Evolutionary conservation across 2,329 filamentous ascomycete species (phyloP), one percentile per base, ranked within the genome.

Genomic region (Colletotrichum sojae): DNA sequence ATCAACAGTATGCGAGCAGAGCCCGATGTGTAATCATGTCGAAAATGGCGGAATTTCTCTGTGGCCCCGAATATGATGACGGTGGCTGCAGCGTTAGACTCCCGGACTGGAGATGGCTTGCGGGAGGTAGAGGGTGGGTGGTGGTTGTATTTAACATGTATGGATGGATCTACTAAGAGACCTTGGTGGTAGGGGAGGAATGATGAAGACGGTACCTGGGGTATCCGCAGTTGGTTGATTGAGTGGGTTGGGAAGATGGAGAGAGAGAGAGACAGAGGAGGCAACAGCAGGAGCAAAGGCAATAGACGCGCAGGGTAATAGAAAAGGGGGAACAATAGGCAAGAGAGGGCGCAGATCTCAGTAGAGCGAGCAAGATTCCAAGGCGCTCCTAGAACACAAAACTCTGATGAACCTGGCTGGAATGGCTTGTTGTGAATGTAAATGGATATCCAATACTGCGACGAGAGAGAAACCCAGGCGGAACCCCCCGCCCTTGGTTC

Each of bases 141-240:
- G 65, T 56, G 49, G 55, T 51, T 46, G 62, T 69, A 56, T 69
- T 66, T 66, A 69, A 65, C n/a, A 55, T 49, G 43, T 18, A 54
- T 46, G 59, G 49, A 62, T 53, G 59, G 49, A 62, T 53, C 59
- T 54, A 43, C 58, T 36, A 31, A 18, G 58, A 52, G 18, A 25
- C 20, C 45, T 46, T 31, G 46, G 18, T 22, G 45, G 36, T 58
- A 6, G 20, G 13, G 9, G 27, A 52, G 25, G 31, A 36, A 36
- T 36, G 31, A 36, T 36, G 31, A 36, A 36, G 31, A 2, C 31
- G 31, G 31, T 36, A 36, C 31, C 31, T 36, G 31, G 31, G 31
- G 56, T 59, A 59, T 49, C 56, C 56, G 56, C 46, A 59, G 43
- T 18, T 18, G 52, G 9, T 48, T 18, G 55, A 48, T 27, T 36